Conservation (phyloP, 495 filamentous ascomycete species). For the Letharia columbiana region DNA sequence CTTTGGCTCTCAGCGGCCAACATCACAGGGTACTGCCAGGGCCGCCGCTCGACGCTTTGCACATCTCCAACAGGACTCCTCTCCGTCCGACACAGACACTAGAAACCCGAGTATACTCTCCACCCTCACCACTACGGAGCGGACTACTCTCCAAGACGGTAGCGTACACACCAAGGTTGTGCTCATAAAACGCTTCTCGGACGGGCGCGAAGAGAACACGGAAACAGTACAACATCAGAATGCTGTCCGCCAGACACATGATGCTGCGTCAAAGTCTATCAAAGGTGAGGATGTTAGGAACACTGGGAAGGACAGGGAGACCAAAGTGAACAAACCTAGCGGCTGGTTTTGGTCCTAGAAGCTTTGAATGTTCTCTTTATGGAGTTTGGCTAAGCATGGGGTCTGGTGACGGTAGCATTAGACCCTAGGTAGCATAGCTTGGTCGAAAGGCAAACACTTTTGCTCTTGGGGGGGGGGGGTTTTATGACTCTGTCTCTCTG, state of each 20-base stretch:
- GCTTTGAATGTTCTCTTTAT: not conserved
- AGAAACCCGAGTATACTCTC: constrained; percentile 40
- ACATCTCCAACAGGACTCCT: constrained; percentile 24
- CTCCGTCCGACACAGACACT: not conserved
- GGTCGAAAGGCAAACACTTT: not conserved
- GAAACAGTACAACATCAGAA: constrained; percentile 29
- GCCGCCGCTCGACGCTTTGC: constrained; percentile 9
- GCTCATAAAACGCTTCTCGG: constrained; percentile 51
- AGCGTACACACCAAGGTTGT: constrained; percentile 52
- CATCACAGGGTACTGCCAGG: not conserved
- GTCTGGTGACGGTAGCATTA: not conserved
- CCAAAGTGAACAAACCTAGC: constrained; percentile 15
- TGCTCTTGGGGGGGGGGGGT: not conserved
- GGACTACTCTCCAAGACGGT: constrained; percentile 47
- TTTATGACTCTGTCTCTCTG: not conserved
- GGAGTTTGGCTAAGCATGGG: not conserved
- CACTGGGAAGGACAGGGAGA: constrained; percentile 1
- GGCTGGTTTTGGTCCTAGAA: constrained; percentile 27
- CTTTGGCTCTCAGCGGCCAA: constrained; percentile 22
- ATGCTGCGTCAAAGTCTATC: not conserved
- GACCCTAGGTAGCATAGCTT: not conserved
- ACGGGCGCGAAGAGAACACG: constrained; percentile 54
- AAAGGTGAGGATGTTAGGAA: not conserved
- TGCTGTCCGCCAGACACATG: constrained; percentile 8
- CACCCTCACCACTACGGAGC: constrained; percentile 49